These are phyloP conservation scores for Stereocaulon alpinum DNA, from an alignment of 495 filamentous ascomycete genomes.

Conservation along the genomic window DNA sequence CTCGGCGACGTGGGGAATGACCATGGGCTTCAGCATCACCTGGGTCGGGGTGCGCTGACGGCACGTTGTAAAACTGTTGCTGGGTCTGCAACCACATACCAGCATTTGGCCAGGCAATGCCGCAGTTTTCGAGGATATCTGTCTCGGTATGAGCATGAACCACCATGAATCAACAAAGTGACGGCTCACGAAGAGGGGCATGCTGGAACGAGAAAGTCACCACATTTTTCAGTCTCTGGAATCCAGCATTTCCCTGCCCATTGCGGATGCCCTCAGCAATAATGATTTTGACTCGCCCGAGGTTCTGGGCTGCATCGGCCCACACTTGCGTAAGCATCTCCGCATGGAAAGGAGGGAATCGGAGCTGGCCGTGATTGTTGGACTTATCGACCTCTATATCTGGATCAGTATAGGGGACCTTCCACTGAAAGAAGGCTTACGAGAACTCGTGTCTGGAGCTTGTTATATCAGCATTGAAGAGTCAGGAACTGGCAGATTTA, in stretches of 20 bases:
- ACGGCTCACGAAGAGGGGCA: constrained; percentile 59
- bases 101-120: constrained; percentile 76
- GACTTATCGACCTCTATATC: constrained; percentile 46
- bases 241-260: constrained; percentile 38
- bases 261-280: constrained; percentile 62
- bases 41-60: constrained; percentile 25
- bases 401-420: constrained; percentile 5
- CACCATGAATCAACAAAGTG: neutral
- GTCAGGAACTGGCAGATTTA: neutral
- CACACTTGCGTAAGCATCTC: constrained; percentile 60
- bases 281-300: constrained; percentile 68
- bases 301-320: constrained; percentile 61
- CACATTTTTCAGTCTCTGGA: constrained; percentile 63
- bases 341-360: constrained; percentile 63
- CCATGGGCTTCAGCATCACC: constrained; percentile 34
- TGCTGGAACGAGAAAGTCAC: constrained; percentile 80
- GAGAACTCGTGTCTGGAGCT: constrained; percentile 14
- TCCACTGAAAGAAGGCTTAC: constrained; percentile 7
- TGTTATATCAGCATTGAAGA: neutral
- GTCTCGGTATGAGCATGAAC: constrained; percentile 19
- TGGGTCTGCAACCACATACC: constrained; percentile 54
- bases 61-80: constrained; percentile 31
- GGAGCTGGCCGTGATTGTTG: constrained; percentile 52
- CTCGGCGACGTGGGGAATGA: constrained; percentile 40
- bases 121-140: constrained; percentile 65